Evolutionary conservation across 2,329 filamentous ascomycete genomes (phyloP).

Genomic region (Colletotrichum simmondsii): DNA sequence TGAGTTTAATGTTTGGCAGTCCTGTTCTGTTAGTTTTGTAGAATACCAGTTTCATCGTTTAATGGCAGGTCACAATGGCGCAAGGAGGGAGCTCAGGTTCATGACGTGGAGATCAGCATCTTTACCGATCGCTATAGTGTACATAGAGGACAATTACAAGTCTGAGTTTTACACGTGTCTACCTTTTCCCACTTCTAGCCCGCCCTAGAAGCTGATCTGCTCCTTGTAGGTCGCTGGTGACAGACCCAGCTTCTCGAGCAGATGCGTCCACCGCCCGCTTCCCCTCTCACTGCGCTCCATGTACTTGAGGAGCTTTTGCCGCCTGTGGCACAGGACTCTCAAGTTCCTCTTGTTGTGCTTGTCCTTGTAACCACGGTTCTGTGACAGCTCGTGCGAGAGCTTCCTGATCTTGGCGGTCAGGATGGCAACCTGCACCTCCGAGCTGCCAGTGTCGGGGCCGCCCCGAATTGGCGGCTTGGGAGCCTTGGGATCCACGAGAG

Average conservation of each 20-base stretch:
- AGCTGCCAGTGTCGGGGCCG: slow-evolving; percentile 94
- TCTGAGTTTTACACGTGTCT: slow-evolving; percentile 53
- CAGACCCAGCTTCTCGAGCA: slow-evolving; percentile 86
- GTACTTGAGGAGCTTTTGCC: slow-evolving; percentile 90
- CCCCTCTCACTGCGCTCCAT: slow-evolving; percentile 90
- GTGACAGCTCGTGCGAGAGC: slow-evolving; percentile 77
- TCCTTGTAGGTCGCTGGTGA: slow-evolving; percentile 90
- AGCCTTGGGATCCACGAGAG: slow-evolving; percentile 51
- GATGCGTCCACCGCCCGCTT: slow-evolving; percentile 87
- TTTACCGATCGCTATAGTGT: slow-evolving; percentile 52
- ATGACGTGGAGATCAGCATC: slow-evolving; percentile 37
- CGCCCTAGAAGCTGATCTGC: slow-evolving; percentile 79
- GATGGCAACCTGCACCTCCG: slow-evolving; percentile 97
- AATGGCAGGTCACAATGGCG: slow-evolving; percentile 48
- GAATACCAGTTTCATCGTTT: slow-evolving; percentile 48
- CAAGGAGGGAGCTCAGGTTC: slow-evolving; percentile 36
- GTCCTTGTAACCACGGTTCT: slow-evolving; percentile 79
- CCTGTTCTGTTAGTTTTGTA: slow-evolving; percentile 48
- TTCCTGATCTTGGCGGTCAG: slow-evolving; percentile 93
- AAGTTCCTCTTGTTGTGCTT: slow-evolving; percentile 95
- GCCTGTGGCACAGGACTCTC: slow-evolving; percentile 83
- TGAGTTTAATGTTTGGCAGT: slow-evolving; percentile 53
- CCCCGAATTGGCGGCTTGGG: slow-evolving; percentile 65
- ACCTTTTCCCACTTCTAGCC: slow-evolving; percentile 15
- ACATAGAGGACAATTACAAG: slow-evolving; percentile 58